phyloP scores from a whole-genome alignment of 495 filamentous ascomycete genomes.

The Jackrogersella multiformis region DNA sequence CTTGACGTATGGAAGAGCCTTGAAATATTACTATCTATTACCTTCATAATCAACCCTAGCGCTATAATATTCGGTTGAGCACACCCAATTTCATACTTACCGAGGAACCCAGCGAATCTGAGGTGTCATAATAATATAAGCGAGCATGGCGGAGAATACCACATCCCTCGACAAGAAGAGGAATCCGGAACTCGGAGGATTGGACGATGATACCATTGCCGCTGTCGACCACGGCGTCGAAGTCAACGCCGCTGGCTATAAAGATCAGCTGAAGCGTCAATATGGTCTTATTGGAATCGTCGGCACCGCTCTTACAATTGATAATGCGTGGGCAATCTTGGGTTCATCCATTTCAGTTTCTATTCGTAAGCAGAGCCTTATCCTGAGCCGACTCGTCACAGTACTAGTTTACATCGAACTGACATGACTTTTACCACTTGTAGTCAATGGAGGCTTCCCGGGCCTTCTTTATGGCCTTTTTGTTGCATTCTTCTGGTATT shows the following conservation, averaged over 20 bases:
- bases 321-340: constrained; percentile 65
- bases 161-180: constrained; percentile 49
- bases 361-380: constrained; percentile 53
- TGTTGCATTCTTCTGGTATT: constrained; percentile 56
- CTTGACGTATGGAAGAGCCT: neutral
- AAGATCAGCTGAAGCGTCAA: constrained; percentile 64
- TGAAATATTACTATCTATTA: neutral
- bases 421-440: neutral
- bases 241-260: constrained; percentile 66
- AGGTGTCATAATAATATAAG: neutral
- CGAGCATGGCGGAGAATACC: constrained; percentile 37
- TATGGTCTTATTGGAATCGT: constrained; percentile 63
- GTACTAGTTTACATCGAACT: neutral
- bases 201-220: constrained; percentile 46
- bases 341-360: constrained; percentile 63
- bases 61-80: neutral
- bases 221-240: constrained; percentile 50
- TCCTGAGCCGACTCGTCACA: neutral
- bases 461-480: constrained; percentile 66
- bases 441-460: constrained; percentile 66
- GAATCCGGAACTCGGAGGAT: constrained; percentile 32
- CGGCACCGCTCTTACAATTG: constrained; percentile 61
- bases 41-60: neutral
- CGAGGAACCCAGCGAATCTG: neutral
- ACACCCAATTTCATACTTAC: neutral